Base-by-base conservation (phyloP, 192 early-diverging fungal species). In the Backusella tarrabulga region DNA sequence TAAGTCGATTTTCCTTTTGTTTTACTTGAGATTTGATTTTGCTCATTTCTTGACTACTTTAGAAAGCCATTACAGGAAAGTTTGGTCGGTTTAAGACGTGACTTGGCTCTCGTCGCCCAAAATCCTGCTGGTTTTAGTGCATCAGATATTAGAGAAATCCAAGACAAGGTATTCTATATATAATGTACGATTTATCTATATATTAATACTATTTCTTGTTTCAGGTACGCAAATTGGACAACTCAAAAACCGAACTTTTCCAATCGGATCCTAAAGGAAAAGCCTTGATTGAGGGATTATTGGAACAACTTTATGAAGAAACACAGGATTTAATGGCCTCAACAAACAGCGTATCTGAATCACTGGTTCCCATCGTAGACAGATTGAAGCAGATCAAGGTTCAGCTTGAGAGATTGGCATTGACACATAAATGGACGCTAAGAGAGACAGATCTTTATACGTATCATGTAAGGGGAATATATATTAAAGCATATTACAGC, bases 271-370 rank as follows among this genome's bases (percentile, higher is more conserved):
- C 93, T 2, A 83, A 92, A 46, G 96, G 96, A 38, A 94, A 97
- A 71, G 92, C 94, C 23, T 86, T 91, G 38, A 93, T 97, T 44
- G 92, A 95, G 36, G 92, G 91, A 1, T 78, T 97, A 35, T 72
- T 96, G 71, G 96, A 97, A 77, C 87, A 92, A 80, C 92, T 91
- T 78, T 96, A 93, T 78, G 95, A 97, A 69, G 90, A 95, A 56
- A 86, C 91, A 35, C 95, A 97, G 73, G 95, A 97, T 71, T 71
- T 82, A 44, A 68, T 78, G 42, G 80, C 80, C 0, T 82, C 80
- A 9, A 82, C 77, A 6, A 77, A 82, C 69, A 77, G 69, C 54
- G 67, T 82, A 8, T 82, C 80, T 21, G 80, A 82, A 35, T 71
- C 69, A 34, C 26, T 82, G 4, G 38, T 60, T 4, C 80, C 80